Conservation (phyloP, 768 basidiomycete genomes). For the Boletus patriciae region DNA sequence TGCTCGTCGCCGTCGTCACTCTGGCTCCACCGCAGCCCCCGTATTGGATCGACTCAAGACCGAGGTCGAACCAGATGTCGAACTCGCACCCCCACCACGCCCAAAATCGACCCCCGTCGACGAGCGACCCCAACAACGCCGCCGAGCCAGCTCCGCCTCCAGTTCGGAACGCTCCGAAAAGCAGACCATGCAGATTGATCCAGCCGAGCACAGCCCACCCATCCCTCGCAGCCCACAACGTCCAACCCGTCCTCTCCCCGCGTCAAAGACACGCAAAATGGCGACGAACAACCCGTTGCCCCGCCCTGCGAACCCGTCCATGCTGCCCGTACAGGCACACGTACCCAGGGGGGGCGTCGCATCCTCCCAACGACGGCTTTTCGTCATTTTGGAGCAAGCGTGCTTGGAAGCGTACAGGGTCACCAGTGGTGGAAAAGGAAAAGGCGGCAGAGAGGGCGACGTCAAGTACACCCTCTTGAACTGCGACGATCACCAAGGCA, state of each 20-base stretch:
- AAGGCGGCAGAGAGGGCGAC: slow-evolving; percentile 59
- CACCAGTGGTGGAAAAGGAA: slow-evolving; percentile 55
- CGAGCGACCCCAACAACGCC: slow-evolving; percentile 52
- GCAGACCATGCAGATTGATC: slow-evolving; percentile 36
- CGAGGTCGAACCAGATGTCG: slow-evolving; percentile 22
- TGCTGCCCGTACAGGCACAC: slow-evolving; percentile 81
- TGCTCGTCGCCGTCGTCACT: slow-evolving; percentile 61
- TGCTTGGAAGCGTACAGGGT: slow-evolving; percentile 95
- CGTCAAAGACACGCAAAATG: slow-evolving; percentile 57
- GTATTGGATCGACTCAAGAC: slow-evolving; percentile 24
- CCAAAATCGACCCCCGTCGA: slow-evolving; percentile 72
- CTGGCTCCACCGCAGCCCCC: slow-evolving; percentile 48
- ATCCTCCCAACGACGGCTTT: slow-evolving; percentile 65
- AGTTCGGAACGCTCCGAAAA: slow-evolving; percentile 36
- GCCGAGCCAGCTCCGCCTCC: slow-evolving; percentile 43
- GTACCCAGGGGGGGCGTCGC: slow-evolving; percentile 59
- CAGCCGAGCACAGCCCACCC: background rate
- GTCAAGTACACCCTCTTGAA: slow-evolving; percentile 96
- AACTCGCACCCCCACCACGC: slow-evolving; percentile 55
- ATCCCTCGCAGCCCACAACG: slow-evolving; percentile 39
- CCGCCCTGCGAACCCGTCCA: slow-evolving; percentile 64
- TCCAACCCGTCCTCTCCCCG: slow-evolving; percentile 64
- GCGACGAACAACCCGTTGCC: slow-evolving; percentile 47
- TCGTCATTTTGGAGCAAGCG: slow-evolving; percentile 90
- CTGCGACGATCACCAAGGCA: slow-evolving; percentile 99